Percentiles rank a stretch among this genome's conserved stretches.
Conservation (phyloP, 305 asterid genomes). For the Fraxinus ornus region DNA sequence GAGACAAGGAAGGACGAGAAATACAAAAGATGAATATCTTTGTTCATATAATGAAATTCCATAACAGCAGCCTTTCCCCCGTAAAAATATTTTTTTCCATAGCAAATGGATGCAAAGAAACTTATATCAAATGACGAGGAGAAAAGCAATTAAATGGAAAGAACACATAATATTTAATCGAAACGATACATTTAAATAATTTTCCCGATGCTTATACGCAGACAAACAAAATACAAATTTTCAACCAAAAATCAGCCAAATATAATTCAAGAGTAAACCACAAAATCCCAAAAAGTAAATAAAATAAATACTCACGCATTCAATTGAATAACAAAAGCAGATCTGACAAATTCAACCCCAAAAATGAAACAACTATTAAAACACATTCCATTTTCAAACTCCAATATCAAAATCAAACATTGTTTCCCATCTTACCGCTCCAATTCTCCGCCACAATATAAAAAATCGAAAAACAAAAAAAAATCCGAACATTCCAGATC, state of each 20-base stretch:
- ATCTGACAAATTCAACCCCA: conserved; percentile 32
- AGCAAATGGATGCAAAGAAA: background rate
- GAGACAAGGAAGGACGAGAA: background rate
- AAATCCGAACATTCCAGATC: conserved; percentile 34
- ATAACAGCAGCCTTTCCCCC: background rate
- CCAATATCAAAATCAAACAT: conserved; percentile 12
- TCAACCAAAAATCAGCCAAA: conserved; percentile 5
- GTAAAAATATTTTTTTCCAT: background rate
- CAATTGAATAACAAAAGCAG: conserved; percentile 26
- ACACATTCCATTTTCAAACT: conserved; percentile 25
- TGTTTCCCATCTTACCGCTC: background rate
- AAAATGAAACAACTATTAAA: conserved; percentile 19
- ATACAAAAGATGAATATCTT: background rate
- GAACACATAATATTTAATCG: background rate
- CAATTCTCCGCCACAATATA: background rate
- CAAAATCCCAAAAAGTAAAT: background rate
- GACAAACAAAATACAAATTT: conserved; percentile 12
- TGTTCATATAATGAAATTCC: background rate
- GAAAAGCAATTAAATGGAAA: conserved; percentile 3
- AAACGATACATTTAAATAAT: background rate
- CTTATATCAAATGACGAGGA: background rate
- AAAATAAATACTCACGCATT: background rate
- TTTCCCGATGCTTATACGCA: background rate
- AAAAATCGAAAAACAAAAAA: background rate
- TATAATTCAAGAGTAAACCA: background rate